Evolutionary conservation across 257 asterid species (phyloP).

Genomic region (Anisodus acutangulus): DNA sequence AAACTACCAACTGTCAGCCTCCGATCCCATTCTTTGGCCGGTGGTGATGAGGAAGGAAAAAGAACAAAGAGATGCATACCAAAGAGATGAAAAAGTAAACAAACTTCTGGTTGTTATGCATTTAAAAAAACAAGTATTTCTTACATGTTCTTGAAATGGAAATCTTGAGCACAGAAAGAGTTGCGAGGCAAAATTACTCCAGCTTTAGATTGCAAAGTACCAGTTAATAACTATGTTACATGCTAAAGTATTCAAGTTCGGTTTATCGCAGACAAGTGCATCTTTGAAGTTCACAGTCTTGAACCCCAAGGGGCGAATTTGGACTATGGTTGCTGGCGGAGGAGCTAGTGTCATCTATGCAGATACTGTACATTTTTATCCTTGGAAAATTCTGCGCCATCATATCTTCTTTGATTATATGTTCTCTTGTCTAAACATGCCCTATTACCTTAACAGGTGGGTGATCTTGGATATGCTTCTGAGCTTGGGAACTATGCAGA

Average conservation of each 20-base stretch:
- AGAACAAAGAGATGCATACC: background rate
- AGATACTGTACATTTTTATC: constrained; percentile 65
- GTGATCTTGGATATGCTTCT: constrained; percentile 92
- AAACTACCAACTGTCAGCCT: background rate
- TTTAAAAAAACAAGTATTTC: background rate
- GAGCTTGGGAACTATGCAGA: constrained; percentile 98
- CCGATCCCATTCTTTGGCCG: background rate
- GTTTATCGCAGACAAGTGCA: constrained; percentile 85
- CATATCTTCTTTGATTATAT: background rate
- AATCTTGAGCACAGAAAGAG: background rate
- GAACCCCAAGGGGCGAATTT: constrained; percentile 93
- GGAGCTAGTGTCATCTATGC: constrained; percentile 98
- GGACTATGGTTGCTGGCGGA: constrained; percentile 99
- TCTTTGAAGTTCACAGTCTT: constrained; percentile 92
- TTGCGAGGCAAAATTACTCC: background rate
- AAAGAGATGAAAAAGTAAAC: background rate
- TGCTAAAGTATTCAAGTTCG: constrained; percentile 1
- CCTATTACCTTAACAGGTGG: constrained; percentile 56
- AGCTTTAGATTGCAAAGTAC: background rate
- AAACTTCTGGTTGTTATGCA: background rate
- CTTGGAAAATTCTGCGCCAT: background rate
- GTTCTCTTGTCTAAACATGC: background rate
- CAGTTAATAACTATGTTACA: background rate
- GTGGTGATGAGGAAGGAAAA: background rate
- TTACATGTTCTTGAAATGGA: background rate